These are phyloP conservation scores for Aspergillus sp. DNA, from an alignment of 2,329 filamentous ascomycete genomes.

Conservation along the genomic window DNA sequence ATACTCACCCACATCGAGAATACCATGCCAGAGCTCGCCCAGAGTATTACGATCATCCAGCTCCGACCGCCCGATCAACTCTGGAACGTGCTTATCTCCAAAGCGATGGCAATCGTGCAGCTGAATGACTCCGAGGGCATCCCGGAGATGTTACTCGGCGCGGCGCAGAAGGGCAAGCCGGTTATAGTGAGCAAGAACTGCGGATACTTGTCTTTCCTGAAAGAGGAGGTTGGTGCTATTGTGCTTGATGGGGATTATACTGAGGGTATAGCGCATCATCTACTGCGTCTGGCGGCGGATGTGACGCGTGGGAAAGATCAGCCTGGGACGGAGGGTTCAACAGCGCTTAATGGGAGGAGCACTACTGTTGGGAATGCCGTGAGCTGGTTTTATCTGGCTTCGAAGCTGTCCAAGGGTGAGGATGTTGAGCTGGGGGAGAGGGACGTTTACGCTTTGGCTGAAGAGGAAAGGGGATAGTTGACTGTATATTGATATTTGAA, in stretches of 20 bases:
- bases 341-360: too few relatives aligned
- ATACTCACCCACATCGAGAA: neutral
- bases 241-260: neutral
- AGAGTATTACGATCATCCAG: neutral
- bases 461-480: neutral
- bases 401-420: neutral
- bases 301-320: neutral
- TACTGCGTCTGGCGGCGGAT: neutral
- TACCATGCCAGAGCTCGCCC: neutral
- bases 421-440: neutral
- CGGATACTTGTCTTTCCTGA: neutral
- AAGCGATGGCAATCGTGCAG: conserved; percentile 6
- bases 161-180: neutral
- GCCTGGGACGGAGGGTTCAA: neutral
- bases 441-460: neutral
- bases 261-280: neutral
- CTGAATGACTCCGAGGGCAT: conserved; percentile 5
- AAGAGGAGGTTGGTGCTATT: neutral
- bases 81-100: conserved; percentile 12
- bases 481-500: too few relatives aligned
- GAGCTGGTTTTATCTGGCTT: neutral
- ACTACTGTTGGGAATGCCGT: neutral
- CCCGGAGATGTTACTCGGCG: conserved; percentile 5
- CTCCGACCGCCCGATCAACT: neutral
- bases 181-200: neutral